Evolutionary conservation across 2,329 filamentous ascomycete species (phyloP).

Genomic region (Colletotrichum musae): DNA sequence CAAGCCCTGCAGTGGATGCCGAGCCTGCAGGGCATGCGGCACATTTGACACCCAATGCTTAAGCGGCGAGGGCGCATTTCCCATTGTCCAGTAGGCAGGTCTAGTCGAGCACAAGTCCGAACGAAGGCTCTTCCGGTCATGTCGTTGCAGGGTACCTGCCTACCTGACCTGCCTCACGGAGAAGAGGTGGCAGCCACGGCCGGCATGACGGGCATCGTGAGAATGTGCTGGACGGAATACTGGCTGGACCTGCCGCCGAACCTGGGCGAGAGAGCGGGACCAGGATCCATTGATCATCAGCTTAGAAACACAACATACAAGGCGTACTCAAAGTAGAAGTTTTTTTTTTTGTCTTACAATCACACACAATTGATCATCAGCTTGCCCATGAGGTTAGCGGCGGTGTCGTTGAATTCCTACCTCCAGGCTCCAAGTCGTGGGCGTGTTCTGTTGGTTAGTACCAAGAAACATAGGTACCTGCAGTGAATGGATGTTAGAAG

Average conservation of each 20-base stretch:
- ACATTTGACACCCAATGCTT: constrained; percentile 36
- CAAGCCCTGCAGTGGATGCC: constrained; percentile 36
- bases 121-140: constrained; percentile 1
- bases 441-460: no score
- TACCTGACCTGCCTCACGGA: not conserved
- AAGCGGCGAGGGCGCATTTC: constrained; percentile 16
- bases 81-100: constrained; percentile 14
- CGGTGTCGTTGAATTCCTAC: constrained; percentile 6
- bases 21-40: constrained; percentile 39
- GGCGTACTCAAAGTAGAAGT: no score
- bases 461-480: no score
- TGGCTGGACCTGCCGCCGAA: constrained; percentile 18
- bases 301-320: not conserved
- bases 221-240: constrained; percentile 29
- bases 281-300: constrained; percentile 24
- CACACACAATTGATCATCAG: constrained; percentile 11
- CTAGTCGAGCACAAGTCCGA: not conserved
- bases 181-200: not conserved
- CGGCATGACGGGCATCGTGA: constrained; percentile 5
- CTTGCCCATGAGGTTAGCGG: constrained; percentile 31
- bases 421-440: not conserved
- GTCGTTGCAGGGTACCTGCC: not conserved
- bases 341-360: no score
- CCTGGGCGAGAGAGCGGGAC: constrained; percentile 4
- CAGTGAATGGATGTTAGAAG: no score